phyloP scores from a whole-genome alignment of 768 basidiomycete species.

The Stropharia rugosoannulata region DNA sequence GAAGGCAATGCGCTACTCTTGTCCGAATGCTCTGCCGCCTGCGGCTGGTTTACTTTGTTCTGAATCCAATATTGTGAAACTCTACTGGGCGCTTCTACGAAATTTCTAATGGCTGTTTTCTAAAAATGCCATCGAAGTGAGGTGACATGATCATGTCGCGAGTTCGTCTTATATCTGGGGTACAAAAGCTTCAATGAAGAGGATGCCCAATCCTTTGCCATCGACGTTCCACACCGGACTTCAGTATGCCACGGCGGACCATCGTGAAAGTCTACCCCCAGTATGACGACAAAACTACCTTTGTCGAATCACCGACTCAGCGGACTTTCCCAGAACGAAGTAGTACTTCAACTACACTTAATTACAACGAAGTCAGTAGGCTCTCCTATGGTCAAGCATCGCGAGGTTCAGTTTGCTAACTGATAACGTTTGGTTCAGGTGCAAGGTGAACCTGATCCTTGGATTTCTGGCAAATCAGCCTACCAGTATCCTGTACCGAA shows the following conservation, averaged over 20 bases:
- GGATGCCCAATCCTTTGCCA: too few species aligned
- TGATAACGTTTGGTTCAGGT: not conserved
- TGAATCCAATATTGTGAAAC: too few species aligned
- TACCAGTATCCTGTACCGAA: slow-evolving; percentile 16
- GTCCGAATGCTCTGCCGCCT: too few species aligned
- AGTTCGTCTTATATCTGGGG: too few species aligned
- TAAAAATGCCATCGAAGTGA: not conserved
- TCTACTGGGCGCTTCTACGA: too few species aligned
- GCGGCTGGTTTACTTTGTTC: too few species aligned
- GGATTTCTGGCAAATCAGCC: slow-evolving; percentile 16
- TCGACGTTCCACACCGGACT: too few species aligned
- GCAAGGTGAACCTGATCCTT: slow-evolving; percentile 6
- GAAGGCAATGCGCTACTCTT: too few species aligned
- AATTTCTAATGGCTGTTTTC: too few species aligned
- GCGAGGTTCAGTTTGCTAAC: not conserved
- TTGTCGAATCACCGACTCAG: slow-evolving; percentile 5
- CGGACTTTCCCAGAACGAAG: not conserved
- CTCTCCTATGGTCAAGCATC: not conserved
- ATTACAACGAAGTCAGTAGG: not conserved
- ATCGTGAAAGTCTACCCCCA: slow-evolving; percentile 8
- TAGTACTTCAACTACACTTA: not conserved
- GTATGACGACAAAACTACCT: slow-evolving; percentile 8
- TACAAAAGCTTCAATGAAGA: not conserved
- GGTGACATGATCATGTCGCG: not conserved
- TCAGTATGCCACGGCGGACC: slow-evolving; percentile 6